phyloP scores from a whole-genome alignment of 2,329 filamentous ascomycete genomes.

The Elsinoe ampelina region DNA sequence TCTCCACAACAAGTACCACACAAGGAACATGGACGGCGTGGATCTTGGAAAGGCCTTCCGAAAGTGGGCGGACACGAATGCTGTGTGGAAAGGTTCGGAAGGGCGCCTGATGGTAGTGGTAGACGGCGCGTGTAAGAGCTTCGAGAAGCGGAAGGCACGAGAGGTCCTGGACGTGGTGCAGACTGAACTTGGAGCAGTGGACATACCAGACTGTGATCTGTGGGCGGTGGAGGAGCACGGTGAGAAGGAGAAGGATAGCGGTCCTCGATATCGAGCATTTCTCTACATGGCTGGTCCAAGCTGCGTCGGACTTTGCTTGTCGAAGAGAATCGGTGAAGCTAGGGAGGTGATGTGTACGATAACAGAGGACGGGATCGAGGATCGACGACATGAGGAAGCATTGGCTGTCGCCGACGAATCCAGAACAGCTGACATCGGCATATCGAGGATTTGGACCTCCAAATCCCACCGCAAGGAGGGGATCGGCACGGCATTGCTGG shows the following conservation, averaged over 20 bases:
- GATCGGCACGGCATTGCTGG: conserved; percentile 48
- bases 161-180: conserved; percentile 51
- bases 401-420: conserved; percentile 12
- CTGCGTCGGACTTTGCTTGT: conserved; percentile 53
- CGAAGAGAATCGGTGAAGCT: conserved; percentile 52
- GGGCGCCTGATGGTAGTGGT: conserved; percentile 49
- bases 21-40: conserved; percentile 51
- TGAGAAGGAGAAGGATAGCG: conserved; percentile 17
- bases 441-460: conserved; percentile 59
- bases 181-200: conserved; percentile 51
- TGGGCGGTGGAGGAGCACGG: conserved; percentile 36
- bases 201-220: conserved; percentile 47
- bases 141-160: conserved; percentile 46
- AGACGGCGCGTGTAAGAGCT: conserved; percentile 43
- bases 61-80: conserved; percentile 25
- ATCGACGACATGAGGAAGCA: background rate
- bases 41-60: conserved; percentile 52
- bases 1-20: conserved; percentile 56
- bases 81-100: conserved; percentile 17
- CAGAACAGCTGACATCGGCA: conserved; percentile 34
- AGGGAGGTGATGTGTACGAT: conserved; percentile 33
- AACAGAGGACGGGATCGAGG: background rate
- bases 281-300: conserved; percentile 52
- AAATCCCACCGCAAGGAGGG: conserved; percentile 46
- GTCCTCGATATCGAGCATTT: conserved; percentile 49